These are phyloP conservation scores for Gentiana dahurica DNA, from an alignment of 257 asterid species.

Conservation along the genomic window DNA sequence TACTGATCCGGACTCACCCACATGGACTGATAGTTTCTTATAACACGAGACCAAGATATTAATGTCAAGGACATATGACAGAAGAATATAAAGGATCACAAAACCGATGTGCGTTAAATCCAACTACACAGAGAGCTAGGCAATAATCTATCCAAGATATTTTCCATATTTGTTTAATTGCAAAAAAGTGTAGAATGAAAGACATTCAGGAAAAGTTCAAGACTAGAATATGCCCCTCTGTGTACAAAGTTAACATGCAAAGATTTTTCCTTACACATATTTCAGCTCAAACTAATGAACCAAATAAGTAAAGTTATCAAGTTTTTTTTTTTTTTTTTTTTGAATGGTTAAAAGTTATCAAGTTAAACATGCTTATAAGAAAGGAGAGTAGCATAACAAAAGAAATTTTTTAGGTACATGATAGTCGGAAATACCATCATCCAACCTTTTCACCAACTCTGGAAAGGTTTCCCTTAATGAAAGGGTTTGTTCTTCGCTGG, in stretches of 20 bases:
- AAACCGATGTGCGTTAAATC: no score
- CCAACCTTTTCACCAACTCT: slow-evolving; percentile 91
- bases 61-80: no score
- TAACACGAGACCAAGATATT: no score
- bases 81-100: no score
- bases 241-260: not conserved
- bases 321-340: slow-evolving; percentile 9
- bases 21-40: not conserved
- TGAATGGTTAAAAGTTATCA: no score
- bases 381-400: slow-evolving; percentile 1
- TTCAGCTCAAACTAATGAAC: slow-evolving; percentile 1
- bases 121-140: no score
- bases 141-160: no score
- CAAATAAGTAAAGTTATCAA: not conserved
- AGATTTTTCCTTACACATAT: slow-evolving; percentile 7
- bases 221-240: not conserved
- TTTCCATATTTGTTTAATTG: no score
- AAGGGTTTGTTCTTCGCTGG: slow-evolving; percentile 58
- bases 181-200: no score
- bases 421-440: slow-evolving; percentile 69
- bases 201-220: no score
- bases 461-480: slow-evolving; percentile 62
- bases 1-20: no score
- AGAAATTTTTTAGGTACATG: slow-evolving; percentile 17
- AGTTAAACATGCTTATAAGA: not conserved